Percentiles rank a stretch among this genome's conserved stretches.
These are phyloP conservation scores for Pseudozyma thailandica DNA, from an alignment of 1,284 basidiomycete species.

Conservation along the genomic window DNA sequence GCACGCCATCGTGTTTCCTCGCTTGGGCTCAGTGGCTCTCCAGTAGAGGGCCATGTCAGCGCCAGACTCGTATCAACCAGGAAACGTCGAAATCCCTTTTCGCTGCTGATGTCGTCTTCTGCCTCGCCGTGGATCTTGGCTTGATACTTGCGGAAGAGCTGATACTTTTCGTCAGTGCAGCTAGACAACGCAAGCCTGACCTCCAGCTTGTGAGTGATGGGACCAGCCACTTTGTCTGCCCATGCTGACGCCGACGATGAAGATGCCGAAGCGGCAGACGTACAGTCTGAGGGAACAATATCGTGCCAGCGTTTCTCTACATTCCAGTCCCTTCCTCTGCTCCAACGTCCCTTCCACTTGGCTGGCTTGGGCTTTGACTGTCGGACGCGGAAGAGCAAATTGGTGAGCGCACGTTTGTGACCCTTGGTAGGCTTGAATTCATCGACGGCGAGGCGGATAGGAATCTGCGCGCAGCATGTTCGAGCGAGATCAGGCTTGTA, in stretches of 20 bases:
- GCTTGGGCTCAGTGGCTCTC: constrained; percentile 8
- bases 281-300: constrained; percentile 1
- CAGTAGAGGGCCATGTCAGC: constrained; percentile 26
- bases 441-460: constrained; percentile 50
- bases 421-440: constrained; percentile 33
- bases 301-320: constrained; percentile 37
- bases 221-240: constrained; percentile 39
- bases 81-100: constrained; percentile 56
- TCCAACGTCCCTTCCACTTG: constrained; percentile 58
- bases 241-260: constrained; percentile 5
- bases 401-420: constrained; percentile 49
- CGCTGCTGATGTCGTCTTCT: constrained; percentile 45
- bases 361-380: constrained; percentile 34
- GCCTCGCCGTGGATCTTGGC: constrained; percentile 53
- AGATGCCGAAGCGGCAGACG: background rate
- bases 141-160: constrained; percentile 62
- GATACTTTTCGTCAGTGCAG: constrained; percentile 59
- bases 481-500: constrained; percentile 63
- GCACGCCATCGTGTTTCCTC: constrained; percentile 22
- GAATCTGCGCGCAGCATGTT: constrained; percentile 62
- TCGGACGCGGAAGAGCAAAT: constrained; percentile 46
- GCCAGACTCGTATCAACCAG: constrained; percentile 48
- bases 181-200: constrained; percentile 33
- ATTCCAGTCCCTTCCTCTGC: constrained; percentile 28
- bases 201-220: constrained; percentile 27